A percentile compares a stretch with the other conserved stretches of the same genome.
Evolutionary conservation across 768 basidiomycete species (phyloP).

Genomic region (Suillus subaureus): DNA sequence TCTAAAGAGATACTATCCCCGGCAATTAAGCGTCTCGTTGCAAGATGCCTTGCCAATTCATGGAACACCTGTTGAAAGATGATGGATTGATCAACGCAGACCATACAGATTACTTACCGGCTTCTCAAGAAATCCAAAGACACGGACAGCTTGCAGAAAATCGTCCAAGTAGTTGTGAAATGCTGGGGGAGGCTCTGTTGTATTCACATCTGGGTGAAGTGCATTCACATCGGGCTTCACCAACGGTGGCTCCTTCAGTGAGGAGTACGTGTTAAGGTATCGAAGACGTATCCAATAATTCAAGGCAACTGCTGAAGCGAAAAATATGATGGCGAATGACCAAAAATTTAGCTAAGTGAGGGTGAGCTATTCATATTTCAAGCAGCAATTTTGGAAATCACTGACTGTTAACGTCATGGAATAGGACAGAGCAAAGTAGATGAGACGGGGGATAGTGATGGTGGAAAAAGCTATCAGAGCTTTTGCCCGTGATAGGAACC

Average conservation of each 20-base stretch:
- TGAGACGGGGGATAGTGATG: slow-evolving; percentile 77
- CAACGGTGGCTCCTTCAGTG: slow-evolving; percentile 79
- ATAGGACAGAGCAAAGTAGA: slow-evolving; percentile 80
- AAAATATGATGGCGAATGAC: slow-evolving; percentile 81
- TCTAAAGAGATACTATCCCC: slow-evolving; percentile 93
- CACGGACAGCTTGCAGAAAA: slow-evolving; percentile 92
- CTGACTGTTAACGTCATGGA: slow-evolving; percentile 87
- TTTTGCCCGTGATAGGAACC: slow-evolving; percentile 80
- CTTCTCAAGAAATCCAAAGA: slow-evolving; percentile 97
- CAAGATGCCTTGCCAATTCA: slow-evolving; percentile 93
- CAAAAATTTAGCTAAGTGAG: slow-evolving; percentile 82
- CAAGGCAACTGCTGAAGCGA: slow-evolving; percentile 61
- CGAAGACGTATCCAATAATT: slow-evolving; percentile 87
- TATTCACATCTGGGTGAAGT: slow-evolving; percentile 90
- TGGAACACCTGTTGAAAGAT: slow-evolving; percentile 75
- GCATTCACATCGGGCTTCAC: slow-evolving; percentile 83
- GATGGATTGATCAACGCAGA: background rate
- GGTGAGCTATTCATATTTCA: slow-evolving; percentile 10
- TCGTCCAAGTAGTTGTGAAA: slow-evolving; percentile 98
- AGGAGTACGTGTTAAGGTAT: slow-evolving; percentile 74
- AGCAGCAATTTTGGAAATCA: slow-evolving; percentile 10
- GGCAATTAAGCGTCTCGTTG: slow-evolving; percentile 93
- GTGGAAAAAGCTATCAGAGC: slow-evolving; percentile 77
- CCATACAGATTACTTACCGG: slow-evolving; percentile 56
- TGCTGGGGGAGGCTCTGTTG: slow-evolving; percentile 66